Evolutionary conservation across 495 filamentous ascomycete species (phyloP).

Genomic region (Cryomyces minteri): DNA sequence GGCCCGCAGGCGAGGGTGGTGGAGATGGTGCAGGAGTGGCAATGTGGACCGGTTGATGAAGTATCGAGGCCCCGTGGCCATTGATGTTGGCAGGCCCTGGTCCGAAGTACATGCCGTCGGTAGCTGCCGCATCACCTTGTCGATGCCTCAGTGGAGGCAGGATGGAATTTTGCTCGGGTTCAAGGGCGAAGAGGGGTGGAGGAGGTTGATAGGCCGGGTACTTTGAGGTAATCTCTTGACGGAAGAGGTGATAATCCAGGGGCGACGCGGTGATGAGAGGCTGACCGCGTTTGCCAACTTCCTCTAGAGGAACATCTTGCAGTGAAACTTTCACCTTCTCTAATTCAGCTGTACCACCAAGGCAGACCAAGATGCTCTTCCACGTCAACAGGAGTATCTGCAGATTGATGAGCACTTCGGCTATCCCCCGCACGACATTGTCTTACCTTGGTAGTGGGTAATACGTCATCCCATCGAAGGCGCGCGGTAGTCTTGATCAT

Average conservation of each 20-base stretch:
- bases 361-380: conserved; percentile 74
- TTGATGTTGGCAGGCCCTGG: conserved; percentile 22
- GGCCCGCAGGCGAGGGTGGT: conserved; percentile 72
- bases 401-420: conserved; percentile 6
- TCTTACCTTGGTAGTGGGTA: too few relatives aligned
- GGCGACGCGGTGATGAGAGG: conserved; percentile 75
- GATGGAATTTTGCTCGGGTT: conserved; percentile 77
- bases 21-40: conserved; percentile 96
- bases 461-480: conserved; percentile 46
- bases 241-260: conserved; percentile 87
- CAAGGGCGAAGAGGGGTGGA: conserved; percentile 61
- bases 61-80: conserved; percentile 50
- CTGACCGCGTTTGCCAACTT: conserved; percentile 24
- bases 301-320: conserved; percentile 23
- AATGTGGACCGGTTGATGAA: conserved; percentile 93
- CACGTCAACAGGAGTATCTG: conserved; percentile 64
- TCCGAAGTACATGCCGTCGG: conserved; percentile 22
- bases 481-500: conserved; percentile 57
- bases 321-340: conserved; percentile 51
- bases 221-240: conserved; percentile 96
- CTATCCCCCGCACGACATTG: too few relatives aligned
- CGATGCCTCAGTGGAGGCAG: conserved; percentile 64
- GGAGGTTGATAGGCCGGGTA: conserved; percentile 93
- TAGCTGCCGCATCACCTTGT: conserved; percentile 27
- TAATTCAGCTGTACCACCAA: conserved; percentile 60